Conservation (phyloP, 306 rosid species). For the Gastrolobium villosum region DNA sequence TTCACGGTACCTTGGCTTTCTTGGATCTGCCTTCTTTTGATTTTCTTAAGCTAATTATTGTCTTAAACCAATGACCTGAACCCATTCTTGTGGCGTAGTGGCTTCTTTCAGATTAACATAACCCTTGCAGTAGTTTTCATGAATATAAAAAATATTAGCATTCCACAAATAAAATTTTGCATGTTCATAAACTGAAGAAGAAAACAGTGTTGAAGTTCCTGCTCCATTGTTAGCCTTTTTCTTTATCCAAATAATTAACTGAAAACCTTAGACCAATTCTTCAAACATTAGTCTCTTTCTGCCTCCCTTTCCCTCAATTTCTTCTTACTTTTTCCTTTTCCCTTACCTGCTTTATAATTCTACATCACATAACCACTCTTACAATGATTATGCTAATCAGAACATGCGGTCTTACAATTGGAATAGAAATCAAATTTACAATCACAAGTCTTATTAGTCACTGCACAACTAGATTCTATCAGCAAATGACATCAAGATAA, state of each 20-base stretch:
- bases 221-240: background rate
- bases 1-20: conserved; percentile 63
- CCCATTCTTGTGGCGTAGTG: conserved; percentile 59
- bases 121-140: conserved; percentile 48
- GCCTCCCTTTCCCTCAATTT: background rate
- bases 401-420: conserved; percentile 4
- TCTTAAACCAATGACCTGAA: conserved; percentile 81
- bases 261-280: background rate
- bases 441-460: conserved; percentile 4
- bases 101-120: conserved; percentile 49
- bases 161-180: conserved; percentile 18
- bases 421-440: conserved; percentile 7
- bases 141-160: conserved; percentile 43
- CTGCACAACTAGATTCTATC: background rate
- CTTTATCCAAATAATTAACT: background rate
- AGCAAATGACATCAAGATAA: conserved; percentile 27
- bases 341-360: background rate
- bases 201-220: conserved; percentile 10
- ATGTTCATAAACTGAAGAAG: background rate
- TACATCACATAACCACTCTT: background rate
- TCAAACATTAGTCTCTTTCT: conserved; percentile 4
- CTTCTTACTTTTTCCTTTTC: background rate
- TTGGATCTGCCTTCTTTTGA: conserved; percentile 61
- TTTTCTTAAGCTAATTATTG: conserved; percentile 64
- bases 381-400: background rate